Base-by-base conservation (phyloP, 2,329 filamentous ascomycete species). In the Colletotrichum euphorbiae region DNA sequence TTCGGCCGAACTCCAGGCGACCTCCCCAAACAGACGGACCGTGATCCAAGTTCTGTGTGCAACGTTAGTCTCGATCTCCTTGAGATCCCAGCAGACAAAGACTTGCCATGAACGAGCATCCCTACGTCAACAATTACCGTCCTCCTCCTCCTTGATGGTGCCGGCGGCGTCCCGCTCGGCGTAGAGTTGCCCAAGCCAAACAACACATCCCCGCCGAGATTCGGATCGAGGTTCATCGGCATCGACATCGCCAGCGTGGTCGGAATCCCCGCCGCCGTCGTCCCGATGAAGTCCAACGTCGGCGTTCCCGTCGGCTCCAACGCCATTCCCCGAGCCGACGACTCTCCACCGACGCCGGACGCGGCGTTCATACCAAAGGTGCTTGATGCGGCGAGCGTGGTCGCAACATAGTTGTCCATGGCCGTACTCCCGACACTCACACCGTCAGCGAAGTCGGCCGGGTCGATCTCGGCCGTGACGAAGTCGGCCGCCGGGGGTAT, bases 401-500 rank as follows among this genome's bases (percentile, higher is more conserved):
- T 36, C 5, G 21, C 17, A 9, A 17, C 36, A 17, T 36, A 59
- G 9, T 19, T 55, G 15, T 28, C 62, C 19, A 40, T 21, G 15
- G n/a, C 12, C 45, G 24, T 15, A 28, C 51, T 8, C 3, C 48
- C 64, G 1, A 31, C 5, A 6, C 12, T 28, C n/a, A 54, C 40
- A 2, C 54, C 65, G 8, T 43, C 38, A 3, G 67, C 45, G 61
- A 87, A 82, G 2, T 80, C 78, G 3, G 74, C 73, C 0, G 81
- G 72, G 52, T 86, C 82, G 21, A 91, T 77, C 55, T 91, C 84
- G 8, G 86, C 85, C 54, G 86, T 85, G 1, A 91, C 82, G 62
- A 86, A 89, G 17, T 91, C 89, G 9, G 85, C 82, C 9, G 83
- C 80, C 0, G 86, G 84, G 9, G 90, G 86, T 58, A 94, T 88